Percentiles rank a stretch among this genome's conserved stretches.
phyloP scores from a whole-genome alignment of 495 filamentous ascomycete genomes.

The Glarea lozoyensis region DNA sequence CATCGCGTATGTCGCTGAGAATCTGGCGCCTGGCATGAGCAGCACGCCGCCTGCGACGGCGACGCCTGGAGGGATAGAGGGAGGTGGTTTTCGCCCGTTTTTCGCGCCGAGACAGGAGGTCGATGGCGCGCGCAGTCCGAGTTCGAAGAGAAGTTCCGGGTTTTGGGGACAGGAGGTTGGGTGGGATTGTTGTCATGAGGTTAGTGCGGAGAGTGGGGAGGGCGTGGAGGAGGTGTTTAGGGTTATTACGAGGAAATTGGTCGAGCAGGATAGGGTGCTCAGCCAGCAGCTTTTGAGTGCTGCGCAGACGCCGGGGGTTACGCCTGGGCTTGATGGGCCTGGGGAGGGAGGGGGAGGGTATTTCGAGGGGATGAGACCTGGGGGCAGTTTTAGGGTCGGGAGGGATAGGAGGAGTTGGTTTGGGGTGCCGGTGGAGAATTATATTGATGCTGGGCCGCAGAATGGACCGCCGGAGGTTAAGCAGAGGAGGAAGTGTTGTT shows the following conservation, averaged over 20 bases:
- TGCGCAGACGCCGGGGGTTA: conserved; percentile 23
- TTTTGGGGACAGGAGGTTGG: conserved; percentile 90
- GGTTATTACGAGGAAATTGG: conserved; percentile 87
- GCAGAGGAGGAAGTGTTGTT: conserved; percentile 41
- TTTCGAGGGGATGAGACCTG: conserved; percentile 32
- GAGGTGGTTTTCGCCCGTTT: neutral
- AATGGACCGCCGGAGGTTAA: conserved; percentile 25
- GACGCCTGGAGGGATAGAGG: conserved; percentile 20
- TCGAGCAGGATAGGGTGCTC: conserved; percentile 76
- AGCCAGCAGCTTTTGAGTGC: conserved; percentile 32
- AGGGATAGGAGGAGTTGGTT: conserved; percentile 57
- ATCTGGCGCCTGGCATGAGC: conserved; percentile 59
- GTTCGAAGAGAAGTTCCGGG: conserved; percentile 69
- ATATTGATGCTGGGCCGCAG: conserved; percentile 24
- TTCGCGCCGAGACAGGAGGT: conserved; percentile 1
- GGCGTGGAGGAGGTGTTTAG: conserved; percentile 96
- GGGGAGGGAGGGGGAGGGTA: conserved; percentile 26
- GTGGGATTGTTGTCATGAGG: conserved; percentile 96
- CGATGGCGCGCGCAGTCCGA: conserved; percentile 49
- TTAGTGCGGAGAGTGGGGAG: conserved; percentile 88
- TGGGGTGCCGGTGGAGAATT: conserved; percentile 40
- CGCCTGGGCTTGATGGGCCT: conserved; percentile 4
- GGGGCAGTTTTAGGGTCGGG: conserved; percentile 54
- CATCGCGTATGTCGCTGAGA: conserved; percentile 89
- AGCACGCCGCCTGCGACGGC: conserved; percentile 60